Evolutionary conservation across 108 stramenopile species (phyloP), one percentile per base, ranked within the genome.

Genomic region (Skeletonema potamos): DNA sequence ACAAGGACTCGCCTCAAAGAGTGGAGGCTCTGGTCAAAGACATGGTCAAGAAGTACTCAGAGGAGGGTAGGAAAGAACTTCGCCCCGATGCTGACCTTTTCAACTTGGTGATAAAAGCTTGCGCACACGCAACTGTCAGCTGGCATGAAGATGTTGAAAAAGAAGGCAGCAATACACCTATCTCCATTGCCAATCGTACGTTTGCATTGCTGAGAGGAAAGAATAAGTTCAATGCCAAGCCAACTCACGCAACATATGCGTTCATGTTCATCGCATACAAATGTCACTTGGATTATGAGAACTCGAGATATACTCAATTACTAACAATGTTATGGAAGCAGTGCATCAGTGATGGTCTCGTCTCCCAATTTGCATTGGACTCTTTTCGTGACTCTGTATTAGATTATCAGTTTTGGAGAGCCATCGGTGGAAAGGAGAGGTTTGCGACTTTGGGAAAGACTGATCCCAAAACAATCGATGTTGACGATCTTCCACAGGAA

Each of bases 61-160:
- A 41, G 2, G 70, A 67, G 27, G 70, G 78, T 20, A 62, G 71
- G 54, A 30, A 44, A 20, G 77, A 79, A 15, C 66, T 79, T 1
- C 20, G 51, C 29, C 78, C 78, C 11, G 78, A 79, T 72, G 43
- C 66, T 12, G 67, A 79, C 29, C 11, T 43, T 4, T 58, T 72
- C 55, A 70, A 79, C 56, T 63, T 79, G 66, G 60, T 79, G 34
- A 56, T 79, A n/a, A 79, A 79, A 59, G 71, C 78, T 46, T 79
- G 78, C 61, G 29, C 43, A 1, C 46, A 32, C 3, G 70, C 71
- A 32, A 66, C 78, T n/a, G 61, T 44, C n/a, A 60, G 33, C 17
- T 79, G 78, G 78, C 41, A 37, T 6, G 60, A 58, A 11, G 57
- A 9, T 13, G 10, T 24, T 12, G 68, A 34, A 27, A 67, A 66